Evolutionary conservation across 2,329 filamentous ascomycete species (phyloP).

Genomic region (Nemania sp.): DNA sequence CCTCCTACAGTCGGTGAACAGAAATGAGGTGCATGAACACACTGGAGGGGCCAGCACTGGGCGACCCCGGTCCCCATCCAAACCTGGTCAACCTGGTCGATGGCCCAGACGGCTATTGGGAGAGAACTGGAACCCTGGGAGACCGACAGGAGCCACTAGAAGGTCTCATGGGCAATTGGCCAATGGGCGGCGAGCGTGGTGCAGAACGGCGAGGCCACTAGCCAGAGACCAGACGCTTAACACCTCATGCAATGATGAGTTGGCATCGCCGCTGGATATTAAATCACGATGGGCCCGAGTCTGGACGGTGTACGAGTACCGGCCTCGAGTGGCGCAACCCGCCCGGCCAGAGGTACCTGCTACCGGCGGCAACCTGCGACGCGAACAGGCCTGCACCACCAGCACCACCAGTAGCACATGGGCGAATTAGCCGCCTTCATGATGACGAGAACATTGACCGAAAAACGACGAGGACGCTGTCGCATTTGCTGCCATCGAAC

Average conservation of each 20-base stretch:
- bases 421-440: slow-evolving; percentile 36
- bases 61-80: slow-evolving; percentile 35
- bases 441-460: slow-evolving; percentile 36
- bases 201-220: slow-evolving; percentile 47
- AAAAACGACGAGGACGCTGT: slow-evolving; percentile 34
- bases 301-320: slow-evolving; percentile 41
- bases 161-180: slow-evolving; percentile 35
- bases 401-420: slow-evolving; percentile 38
- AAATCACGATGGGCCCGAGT: slow-evolving; percentile 53
- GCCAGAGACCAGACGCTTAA: slow-evolving; percentile 50
- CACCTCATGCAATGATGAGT: slow-evolving; percentile 75
- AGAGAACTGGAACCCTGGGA: slow-evolving; percentile 27
- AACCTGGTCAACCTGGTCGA: slow-evolving; percentile 36
- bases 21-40: slow-evolving; percentile 51
- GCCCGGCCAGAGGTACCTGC: slow-evolving; percentile 35
- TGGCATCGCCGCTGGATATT: slow-evolving; percentile 70
- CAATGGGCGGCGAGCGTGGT: slow-evolving; percentile 33
- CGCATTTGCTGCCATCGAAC: slow-evolving; percentile 31
- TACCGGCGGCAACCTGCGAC: slow-evolving; percentile 36
- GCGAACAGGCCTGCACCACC: slow-evolving; percentile 32
- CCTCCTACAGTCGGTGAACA: slow-evolving; percentile 48
- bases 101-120: slow-evolving; percentile 39
- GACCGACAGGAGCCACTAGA: slow-evolving; percentile 43
- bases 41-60: slow-evolving; percentile 40
- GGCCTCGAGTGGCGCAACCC: slow-evolving; percentile 28